A percentile compares a stretch with the other conserved stretches of the same genome.
Evolutionary conservation across 2,329 filamentous ascomycete genomes (phyloP).

Genomic region (Leptographium galeiforme): DNA sequence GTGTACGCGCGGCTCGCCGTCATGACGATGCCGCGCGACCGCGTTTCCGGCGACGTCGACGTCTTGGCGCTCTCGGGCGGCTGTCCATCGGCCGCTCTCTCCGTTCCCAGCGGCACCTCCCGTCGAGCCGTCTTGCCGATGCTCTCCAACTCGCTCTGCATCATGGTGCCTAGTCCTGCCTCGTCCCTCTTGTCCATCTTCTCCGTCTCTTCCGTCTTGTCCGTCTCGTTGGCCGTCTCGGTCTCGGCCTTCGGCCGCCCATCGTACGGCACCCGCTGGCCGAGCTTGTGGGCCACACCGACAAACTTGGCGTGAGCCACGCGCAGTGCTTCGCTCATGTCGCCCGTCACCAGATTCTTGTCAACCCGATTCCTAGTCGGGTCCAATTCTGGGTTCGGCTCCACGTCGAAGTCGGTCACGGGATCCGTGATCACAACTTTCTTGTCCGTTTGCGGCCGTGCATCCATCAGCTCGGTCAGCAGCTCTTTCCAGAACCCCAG

Average conservation of each 20-base stretch:
- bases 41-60: neutral
- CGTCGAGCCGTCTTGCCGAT: neutral
- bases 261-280: conserved; percentile 1
- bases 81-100: neutral
- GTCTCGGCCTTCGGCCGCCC: neutral
- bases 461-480: conserved; percentile 4
- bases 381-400: conserved; percentile 3
- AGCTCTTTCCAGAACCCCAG: conserved; percentile 10
- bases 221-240: neutral
- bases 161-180: neutral
- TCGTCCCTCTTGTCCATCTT: neutral
- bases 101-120: neutral
- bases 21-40: conserved; percentile 34
- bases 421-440: conserved; percentile 1
- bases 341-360: conserved; percentile 2
- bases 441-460: conserved; percentile 2
- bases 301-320: neutral
- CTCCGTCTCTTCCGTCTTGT: neutral
- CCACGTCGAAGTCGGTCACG: conserved; percentile 4
- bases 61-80: neutral
- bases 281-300: neutral
- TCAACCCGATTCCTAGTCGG: conserved; percentile 1
- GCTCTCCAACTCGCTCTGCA: neutral
- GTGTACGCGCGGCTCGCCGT: conserved; percentile 33
- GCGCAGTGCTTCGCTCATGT: conserved; percentile 3